phyloP scores from a whole-genome alignment of 305 asterid genomes.

The Salvia sclarea region DNA sequence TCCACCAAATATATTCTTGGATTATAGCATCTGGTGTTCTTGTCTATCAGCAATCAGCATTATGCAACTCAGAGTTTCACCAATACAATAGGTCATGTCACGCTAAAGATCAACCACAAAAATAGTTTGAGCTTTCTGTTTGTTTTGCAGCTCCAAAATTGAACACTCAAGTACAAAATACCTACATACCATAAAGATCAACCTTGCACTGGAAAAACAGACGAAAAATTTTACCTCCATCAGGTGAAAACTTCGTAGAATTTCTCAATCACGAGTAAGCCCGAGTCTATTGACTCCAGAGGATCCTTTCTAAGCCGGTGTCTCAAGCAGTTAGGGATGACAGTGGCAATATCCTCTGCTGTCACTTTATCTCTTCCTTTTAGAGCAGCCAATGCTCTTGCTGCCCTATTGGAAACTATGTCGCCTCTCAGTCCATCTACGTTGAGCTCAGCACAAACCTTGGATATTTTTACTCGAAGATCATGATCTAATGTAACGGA shows the following conservation, averaged over 20 bases:
- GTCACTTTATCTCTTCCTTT: slow-evolving; percentile 80
- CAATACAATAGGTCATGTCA: background rate
- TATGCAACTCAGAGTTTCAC: background rate
- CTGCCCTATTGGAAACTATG: slow-evolving; percentile 84
- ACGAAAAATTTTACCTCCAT: slow-evolving; percentile 27
- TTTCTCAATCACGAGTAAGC: slow-evolving; percentile 86
- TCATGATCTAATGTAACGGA: slow-evolving; percentile 72
- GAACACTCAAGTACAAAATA: background rate
- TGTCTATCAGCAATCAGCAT: slow-evolving; percentile 27
- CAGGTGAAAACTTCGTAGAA: slow-evolving; percentile 82
- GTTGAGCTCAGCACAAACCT: slow-evolving; percentile 84
- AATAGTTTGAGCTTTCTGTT: background rate
- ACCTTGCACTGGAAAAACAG: slow-evolving; percentile 1
- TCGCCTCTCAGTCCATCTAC: slow-evolving; percentile 97
- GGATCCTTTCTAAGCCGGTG: slow-evolving; percentile 95
- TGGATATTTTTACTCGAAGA: slow-evolving; percentile 81
- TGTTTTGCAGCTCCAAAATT: slow-evolving; percentile 21
- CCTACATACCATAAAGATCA: slow-evolving; percentile 10
- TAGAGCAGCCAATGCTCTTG: slow-evolving; percentile 86
- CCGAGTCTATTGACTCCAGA: slow-evolving; percentile 91
- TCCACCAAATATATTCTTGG: background rate
- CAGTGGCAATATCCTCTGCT: slow-evolving; percentile 81
- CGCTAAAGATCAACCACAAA: slow-evolving; percentile 14
- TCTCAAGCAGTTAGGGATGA: slow-evolving; percentile 91
- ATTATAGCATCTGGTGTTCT: slow-evolving; percentile 10